These are phyloP conservation scores for Helminthosporium solani DNA, from an alignment of 2,329 filamentous ascomycete species.

Conservation along the genomic window DNA sequence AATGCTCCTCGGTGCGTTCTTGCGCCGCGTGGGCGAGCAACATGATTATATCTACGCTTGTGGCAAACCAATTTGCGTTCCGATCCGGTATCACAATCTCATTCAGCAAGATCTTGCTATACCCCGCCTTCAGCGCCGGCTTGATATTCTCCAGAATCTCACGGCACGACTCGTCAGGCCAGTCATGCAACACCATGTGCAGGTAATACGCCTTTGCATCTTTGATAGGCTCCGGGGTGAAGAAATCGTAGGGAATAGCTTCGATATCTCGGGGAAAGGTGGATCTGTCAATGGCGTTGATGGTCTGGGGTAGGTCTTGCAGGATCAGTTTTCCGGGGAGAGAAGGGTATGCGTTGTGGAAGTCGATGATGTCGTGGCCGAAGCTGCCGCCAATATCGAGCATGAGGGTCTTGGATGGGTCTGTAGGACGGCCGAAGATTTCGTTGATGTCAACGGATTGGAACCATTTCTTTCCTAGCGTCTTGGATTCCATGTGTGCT, in stretches of 20 bases:
- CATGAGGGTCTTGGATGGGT: constrained; percentile 2
- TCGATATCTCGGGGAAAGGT: not conserved
- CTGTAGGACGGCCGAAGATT: not conserved
- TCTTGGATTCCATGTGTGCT: constrained; percentile 13
- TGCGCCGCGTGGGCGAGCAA: not conserved
- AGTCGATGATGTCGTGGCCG: constrained; percentile 8
- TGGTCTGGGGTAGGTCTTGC: constrained; percentile 10
- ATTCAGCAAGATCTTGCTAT: too few relatives aligned
- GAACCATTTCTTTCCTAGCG: constrained; percentile 14
- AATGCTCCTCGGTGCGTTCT: too few relatives aligned
- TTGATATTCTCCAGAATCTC: constrained; percentile 35
- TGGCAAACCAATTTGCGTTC: too few relatives aligned
- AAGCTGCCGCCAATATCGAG: constrained; percentile 13
- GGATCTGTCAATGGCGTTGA: not conserved
- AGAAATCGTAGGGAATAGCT: constrained; percentile 12
- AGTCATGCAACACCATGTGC: constrained; percentile 44
- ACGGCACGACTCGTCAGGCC: constrained; percentile 34
- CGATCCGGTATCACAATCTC: too few relatives aligned
- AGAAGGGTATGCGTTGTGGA: constrained; percentile 7
- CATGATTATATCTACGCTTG: too few relatives aligned
- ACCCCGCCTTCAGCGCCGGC: too few relatives aligned
- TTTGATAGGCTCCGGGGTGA: constrained; percentile 10
- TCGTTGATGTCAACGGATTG: constrained; percentile 15
- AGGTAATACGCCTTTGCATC: constrained; percentile 28
- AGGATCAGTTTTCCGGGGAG: constrained; percentile 10